Base-by-base conservation (phyloP, 106 monocot species). In the Narthecium ossifragum region DNA sequence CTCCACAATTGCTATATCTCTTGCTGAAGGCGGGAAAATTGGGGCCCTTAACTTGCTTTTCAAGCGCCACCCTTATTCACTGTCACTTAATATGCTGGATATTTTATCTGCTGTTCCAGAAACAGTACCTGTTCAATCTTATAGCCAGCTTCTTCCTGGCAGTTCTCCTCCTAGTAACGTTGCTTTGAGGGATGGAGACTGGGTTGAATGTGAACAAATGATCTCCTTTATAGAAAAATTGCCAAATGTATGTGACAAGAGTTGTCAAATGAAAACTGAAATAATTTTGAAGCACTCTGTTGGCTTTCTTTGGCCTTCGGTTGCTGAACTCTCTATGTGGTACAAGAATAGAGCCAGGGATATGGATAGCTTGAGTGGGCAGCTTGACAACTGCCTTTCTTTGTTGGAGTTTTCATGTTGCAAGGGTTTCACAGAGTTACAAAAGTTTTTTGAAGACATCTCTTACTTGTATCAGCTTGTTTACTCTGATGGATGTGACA, bases 11-110 rank as follows among this genome's bases (percentile, higher is more conserved):
- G 96, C 90, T 55, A 61, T 79, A 58, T 63, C 60, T 70, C 80
- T 96, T 46, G 90, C 96, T 80, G 90, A 87, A 73, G 81, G 70
- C 67, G 90, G 96, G 1, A 96, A 87, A 80, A 86, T 96, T 63
- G 96, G 96, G 24, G 96, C 96, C 27, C 72, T 96, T 57, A 87
- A 96, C 38, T 57, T 96, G 29, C 78, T 96, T 26, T 96, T 96
- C 51, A 96, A 90, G 63, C 85, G 96, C 43, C 96, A 96, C 71
- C 96, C 86, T 43, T 96, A 90, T 63, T 86, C 90, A 20, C 67
- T 86, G 37, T 73, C 75, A 2, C 34, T 57, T 28, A 64, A 39
- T 54, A 71, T 78, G 10, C 69, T 96, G 55, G 60, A 78, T 45
- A 71, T 84, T 72, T 64, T 96, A 34, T 78, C 86, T 36, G 80